Evolutionary conservation across 805 yeast genomes (phyloP).

Genomic region (Saturnispora bothae): DNA sequence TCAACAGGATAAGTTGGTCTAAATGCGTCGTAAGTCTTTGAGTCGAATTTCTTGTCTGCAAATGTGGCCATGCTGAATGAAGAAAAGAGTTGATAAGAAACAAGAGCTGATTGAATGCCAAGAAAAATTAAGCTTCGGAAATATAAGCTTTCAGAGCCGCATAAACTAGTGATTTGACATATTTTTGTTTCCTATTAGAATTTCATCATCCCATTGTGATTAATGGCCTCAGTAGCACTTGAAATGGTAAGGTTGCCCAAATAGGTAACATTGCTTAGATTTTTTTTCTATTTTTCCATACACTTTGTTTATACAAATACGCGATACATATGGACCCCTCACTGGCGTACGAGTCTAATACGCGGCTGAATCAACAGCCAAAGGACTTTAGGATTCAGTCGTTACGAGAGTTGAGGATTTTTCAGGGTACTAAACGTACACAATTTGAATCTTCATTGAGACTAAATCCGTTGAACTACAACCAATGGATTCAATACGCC

Average conservation of each 20-base stretch:
- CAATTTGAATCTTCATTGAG: slow-evolving; percentile 85
- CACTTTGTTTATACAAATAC: no score
- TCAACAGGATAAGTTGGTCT: slow-evolving; percentile 58
- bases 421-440: slow-evolving; percentile 63
- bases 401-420: slow-evolving; percentile 68
- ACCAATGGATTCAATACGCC: slow-evolving; percentile 91
- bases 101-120: neutral
- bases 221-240: no score
- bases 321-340: slow-evolving; percentile 3
- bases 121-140: no score
- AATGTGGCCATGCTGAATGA: slow-evolving; percentile 70
- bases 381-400: slow-evolving; percentile 51
- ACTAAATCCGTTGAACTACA: slow-evolving; percentile 67
- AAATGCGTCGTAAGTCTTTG: slow-evolving; percentile 42
- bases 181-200: no score
- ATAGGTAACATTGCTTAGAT: no score
- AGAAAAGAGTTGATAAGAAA: no score
- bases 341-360: slow-evolving; percentile 5
- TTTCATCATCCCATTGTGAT: no score
- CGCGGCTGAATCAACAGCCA: slow-evolving; percentile 10
- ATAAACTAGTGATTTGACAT: no score
- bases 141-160: no score
- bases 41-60: slow-evolving; percentile 40
- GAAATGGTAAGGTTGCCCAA: no score
- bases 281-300: no score